Base-by-base conservation (phyloP, 208 protist species). In the Polymyxa betae region DNA sequence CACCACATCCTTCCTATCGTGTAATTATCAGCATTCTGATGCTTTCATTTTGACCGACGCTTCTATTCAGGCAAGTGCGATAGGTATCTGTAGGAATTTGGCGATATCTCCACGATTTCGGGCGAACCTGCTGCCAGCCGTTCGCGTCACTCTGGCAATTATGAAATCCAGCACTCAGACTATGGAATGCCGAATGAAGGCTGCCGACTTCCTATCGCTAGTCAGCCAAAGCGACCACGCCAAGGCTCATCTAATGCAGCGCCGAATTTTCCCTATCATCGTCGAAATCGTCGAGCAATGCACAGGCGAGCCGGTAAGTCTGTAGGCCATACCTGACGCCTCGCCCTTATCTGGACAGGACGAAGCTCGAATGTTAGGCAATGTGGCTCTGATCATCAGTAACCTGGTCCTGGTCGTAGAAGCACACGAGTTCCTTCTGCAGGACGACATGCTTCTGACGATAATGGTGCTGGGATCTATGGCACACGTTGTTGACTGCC, bases 371-470 rank as follows among this genome's bases (percentile, higher is more conserved):
- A 5, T 82, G 72, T n/a, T 82, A n/a, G 72, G 72, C 72, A 82
- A 82, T 43, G 40, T 82, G 5, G 72, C 72, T 43, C 5, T 82
- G 5, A 82, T 82, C 35, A 5, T 82, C 16, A 5, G 35, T 5
- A 82, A 82, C 72, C 35, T 82, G 5, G 72, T 43, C n/a, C n/a
- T 82, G 72, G 72, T 35, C n/a, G n/a, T 82, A 5, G 72, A 82
- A n/a, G 5, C 72, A n/a, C 72, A 82, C 35, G 12, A 43, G 35
- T 35, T 20, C n/a, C n/a, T 82, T 35, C 72, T 82, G n/a, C 35
- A 82, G 12, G 72, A 82, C n/a, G 72, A 82, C n/a, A 40, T 43
- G 72, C n/a, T 82, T 20, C 72, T 82, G 72, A 82, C 72, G n/a
- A 82, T 82, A 20, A 82, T 82, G 72, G 72, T 82, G 16, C 72